Percentiles rank a stretch among this genome's conserved stretches.
These are phyloP conservation scores for Parathielavia hyrcaniae DNA, from an alignment of 495 filamentous ascomycete species.

Conservation along the genomic window DNA sequence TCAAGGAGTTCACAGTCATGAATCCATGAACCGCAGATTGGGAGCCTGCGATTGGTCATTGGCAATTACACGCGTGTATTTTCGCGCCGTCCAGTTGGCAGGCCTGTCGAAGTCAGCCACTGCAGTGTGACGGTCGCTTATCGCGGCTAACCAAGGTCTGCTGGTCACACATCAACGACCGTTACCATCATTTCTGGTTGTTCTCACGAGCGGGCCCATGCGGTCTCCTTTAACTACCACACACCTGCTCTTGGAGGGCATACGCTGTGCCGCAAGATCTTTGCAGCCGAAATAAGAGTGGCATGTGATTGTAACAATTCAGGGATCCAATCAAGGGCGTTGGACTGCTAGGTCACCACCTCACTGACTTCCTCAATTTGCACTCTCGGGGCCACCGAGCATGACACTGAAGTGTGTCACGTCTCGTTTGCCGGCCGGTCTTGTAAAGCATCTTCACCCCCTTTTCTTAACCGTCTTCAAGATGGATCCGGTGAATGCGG, in stretches of 20 bases:
- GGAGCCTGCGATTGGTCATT: not conserved
- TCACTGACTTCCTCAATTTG: not conserved
- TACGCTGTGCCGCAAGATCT: not conserved
- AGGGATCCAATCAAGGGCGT: not conserved
- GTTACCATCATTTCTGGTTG: not conserved
- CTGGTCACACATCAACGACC: not conserved
- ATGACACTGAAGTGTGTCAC: not conserved
- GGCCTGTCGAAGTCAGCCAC: not conserved
- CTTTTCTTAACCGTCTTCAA: not conserved
- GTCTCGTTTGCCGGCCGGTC: too few species aligned
- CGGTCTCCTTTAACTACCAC: slow-evolving; percentile 2
- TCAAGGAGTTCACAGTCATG: not conserved
- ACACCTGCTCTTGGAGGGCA: not conserved
- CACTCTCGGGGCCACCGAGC: not conserved
- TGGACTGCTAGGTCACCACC: not conserved
- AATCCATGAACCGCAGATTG: not conserved
- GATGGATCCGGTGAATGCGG: slow-evolving; percentile 4
- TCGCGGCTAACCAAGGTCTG: slow-evolving; percentile 2
- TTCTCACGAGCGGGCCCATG: not conserved
- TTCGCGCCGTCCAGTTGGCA: not conserved
- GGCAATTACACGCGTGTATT: not conserved
- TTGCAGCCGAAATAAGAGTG: slow-evolving; percentile 4
- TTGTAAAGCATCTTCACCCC: too few species aligned
- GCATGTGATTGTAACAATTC: not conserved
- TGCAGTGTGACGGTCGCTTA: slow-evolving; percentile 6